These are phyloP conservation scores for Aspergillus ibericus DNA, from an alignment of 2,329 filamentous ascomycete genomes.

Conservation along the genomic window DNA sequence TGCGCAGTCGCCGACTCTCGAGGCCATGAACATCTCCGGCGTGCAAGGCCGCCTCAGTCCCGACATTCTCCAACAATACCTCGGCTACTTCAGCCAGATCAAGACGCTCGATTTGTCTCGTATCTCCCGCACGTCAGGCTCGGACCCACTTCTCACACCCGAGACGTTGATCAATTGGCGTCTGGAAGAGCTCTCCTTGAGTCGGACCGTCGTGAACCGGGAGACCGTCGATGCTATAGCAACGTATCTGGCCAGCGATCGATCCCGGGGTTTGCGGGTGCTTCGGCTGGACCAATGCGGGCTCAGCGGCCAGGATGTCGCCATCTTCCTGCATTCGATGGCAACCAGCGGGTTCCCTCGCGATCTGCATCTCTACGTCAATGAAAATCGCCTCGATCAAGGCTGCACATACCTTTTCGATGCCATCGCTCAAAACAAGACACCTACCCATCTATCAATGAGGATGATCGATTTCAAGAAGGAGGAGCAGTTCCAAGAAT, in stretches of 20 bases:
- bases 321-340: constrained; percentile 65
- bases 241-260: constrained; percentile 62
- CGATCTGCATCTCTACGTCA: constrained; percentile 65
- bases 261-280: constrained; percentile 61
- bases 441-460: constrained; percentile 65
- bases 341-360: constrained; percentile 53
- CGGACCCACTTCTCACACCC: constrained; percentile 63
- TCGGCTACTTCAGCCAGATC: constrained; percentile 66
- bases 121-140: constrained; percentile 62
- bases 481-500: constrained; percentile 62
- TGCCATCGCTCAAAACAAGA: constrained; percentile 52
- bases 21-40: constrained; percentile 66
- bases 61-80: constrained; percentile 63
- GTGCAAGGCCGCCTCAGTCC: constrained; percentile 66
- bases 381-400: constrained; percentile 55
- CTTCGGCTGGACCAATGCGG: constrained; percentile 68
- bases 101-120: constrained; percentile 67
- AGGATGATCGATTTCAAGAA: constrained; percentile 68
- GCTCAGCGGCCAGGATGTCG: constrained; percentile 64
- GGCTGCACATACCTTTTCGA: constrained; percentile 46
- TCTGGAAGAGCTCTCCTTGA: constrained; percentile 65
- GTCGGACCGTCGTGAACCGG: constrained; percentile 62
- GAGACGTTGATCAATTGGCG: constrained; percentile 68
- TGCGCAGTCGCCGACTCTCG: constrained; percentile 65
- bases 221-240: constrained; percentile 65